These are phyloP conservation scores for Spathaspora arborariae DNA, from an alignment of 805 yeast species.

Conservation along the genomic window DNA sequence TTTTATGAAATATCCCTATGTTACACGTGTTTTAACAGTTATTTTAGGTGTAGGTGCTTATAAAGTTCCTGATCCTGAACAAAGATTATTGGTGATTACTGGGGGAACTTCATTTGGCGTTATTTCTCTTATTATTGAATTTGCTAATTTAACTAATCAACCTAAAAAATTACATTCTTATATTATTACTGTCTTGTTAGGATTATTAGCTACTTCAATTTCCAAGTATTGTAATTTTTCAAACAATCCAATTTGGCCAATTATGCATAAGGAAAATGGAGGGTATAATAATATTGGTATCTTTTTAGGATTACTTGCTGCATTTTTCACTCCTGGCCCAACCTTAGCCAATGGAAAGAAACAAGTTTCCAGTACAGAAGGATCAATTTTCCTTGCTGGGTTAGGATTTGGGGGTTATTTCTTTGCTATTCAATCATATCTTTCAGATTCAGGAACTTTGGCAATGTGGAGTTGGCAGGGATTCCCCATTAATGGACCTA, in stretches of 20 bases:
- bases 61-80: slow-evolving; percentile 61
- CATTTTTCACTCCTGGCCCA: slow-evolving; percentile 53
- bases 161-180: slow-evolving; percentile 39
- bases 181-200: slow-evolving; percentile 56
- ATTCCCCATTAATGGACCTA: slow-evolving; percentile 79
- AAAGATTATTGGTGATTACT: slow-evolving; percentile 61
- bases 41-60: slow-evolving; percentile 75
- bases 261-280: slow-evolving; percentile 79
- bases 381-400: slow-evolving; percentile 49
- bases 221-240: slow-evolving; percentile 74
- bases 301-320: slow-evolving; percentile 57
- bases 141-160: slow-evolving; percentile 29
- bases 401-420: slow-evolving; percentile 74
- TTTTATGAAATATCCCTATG: slow-evolving; percentile 44
- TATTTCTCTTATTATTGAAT: slow-evolving; percentile 55
- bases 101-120: slow-evolving; percentile 63
- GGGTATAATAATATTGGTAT: slow-evolving; percentile 79
- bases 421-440: slow-evolving; percentile 67
- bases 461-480: slow-evolving; percentile 98
- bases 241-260: slow-evolving; percentile 96
- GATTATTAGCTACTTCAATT: slow-evolving; percentile 69
- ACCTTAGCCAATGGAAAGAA: slow-evolving; percentile 2
- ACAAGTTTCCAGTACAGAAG: slow-evolving; percentile 22
- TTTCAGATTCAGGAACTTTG: slow-evolving; percentile 81
- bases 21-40: slow-evolving; percentile 53